Base-by-base conservation (phyloP, 176 grass and related monocot genomes). In the Raddia distichophylla region DNA sequence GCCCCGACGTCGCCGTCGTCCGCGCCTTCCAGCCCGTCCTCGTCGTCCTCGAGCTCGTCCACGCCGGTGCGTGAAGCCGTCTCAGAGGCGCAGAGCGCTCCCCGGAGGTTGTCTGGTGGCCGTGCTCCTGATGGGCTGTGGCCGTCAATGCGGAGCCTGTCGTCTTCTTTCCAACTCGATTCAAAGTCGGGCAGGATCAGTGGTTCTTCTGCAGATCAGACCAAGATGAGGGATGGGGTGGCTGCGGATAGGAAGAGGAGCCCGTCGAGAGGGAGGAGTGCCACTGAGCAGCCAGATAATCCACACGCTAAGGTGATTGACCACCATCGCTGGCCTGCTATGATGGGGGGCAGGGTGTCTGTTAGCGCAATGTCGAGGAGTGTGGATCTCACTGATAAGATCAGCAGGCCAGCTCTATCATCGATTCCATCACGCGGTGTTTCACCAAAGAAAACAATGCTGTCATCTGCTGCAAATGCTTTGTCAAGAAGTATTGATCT, bases 301-400 rank as follows among this genome's bases (percentile, higher is more conserved):
- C 69, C 88, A 16, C 90, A 92, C 84, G 77, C 86, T 12, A 95
- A 84, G 78, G 83, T 91, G 51, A 99, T 93, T 37, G 96, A 99
- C 76, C 92, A 99, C 57, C 90, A 93, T 67, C 87, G 96, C 65
- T 99, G 93, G 96, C 96, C 96, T 76, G 88, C 88, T 56, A 99
- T 99, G 93, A 86, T 79, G 80, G 86, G 88, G 47, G 89, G 93
- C 33, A 93, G 76, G 72, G 75, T 89, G 22, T 85, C 83, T 80
- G 70, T 80, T 60, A 80, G 70, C 57, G 45, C 89, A 35, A 84
- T 94, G 89, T 87, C 92, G 0, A 91, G 74, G 82, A 94, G 89
- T 56, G 57, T 91, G 89, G 89, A 94, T 91, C 86, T 89, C 73
- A 86, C 83, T 47, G 83, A 86, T 61, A 94, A 76, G 78, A 80